These are phyloP conservation scores for Hypoxylon lienhwacheense DNA, from an alignment of 495 filamentous ascomycete species.

Conservation along the genomic window DNA sequence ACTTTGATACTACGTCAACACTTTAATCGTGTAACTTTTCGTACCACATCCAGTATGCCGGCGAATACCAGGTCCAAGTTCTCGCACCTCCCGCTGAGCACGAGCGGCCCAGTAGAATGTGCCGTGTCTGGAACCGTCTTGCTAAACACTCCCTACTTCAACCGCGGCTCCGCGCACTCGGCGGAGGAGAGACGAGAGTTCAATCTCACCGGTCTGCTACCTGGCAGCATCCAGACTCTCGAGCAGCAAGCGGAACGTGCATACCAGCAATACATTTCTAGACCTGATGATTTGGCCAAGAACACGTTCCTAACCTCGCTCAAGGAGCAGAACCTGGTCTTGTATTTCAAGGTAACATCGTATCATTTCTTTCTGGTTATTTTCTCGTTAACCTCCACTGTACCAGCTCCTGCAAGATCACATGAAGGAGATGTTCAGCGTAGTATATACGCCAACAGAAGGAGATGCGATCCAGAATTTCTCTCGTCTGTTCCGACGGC, in stretches of 20 bases:
- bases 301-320: slow-evolving; percentile 86
- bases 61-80: slow-evolving; percentile 50
- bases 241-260: slow-evolving; percentile 77
- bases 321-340: slow-evolving; percentile 80
- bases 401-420: slow-evolving; percentile 48
- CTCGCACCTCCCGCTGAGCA: slow-evolving; percentile 62
- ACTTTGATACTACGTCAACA: slow-evolving; percentile 18
- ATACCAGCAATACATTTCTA: slow-evolving; percentile 73
- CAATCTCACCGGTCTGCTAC: slow-evolving; percentile 70
- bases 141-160: slow-evolving; percentile 70
- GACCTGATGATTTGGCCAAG: slow-evolving; percentile 75
- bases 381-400: background rate
- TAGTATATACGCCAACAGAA: slow-evolving; percentile 91
- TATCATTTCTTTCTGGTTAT: background rate
- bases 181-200: slow-evolving; percentile 68
- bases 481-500: slow-evolving; percentile 73
- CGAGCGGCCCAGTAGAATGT: slow-evolving; percentile 64
- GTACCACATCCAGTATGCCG: slow-evolving; percentile 29
- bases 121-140: slow-evolving; percentile 62
- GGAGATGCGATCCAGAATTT: slow-evolving; percentile 90
- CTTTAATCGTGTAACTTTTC: slow-evolving; percentile 17
- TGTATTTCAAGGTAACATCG: slow-evolving; percentile 66
- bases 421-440: slow-evolving; percentile 76
- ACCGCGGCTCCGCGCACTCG: slow-evolving; percentile 82
- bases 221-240: slow-evolving; percentile 72